phyloP scores from a whole-genome alignment of 2,329 filamentous ascomycete genomes.

The Saccharata proteae region DNA sequence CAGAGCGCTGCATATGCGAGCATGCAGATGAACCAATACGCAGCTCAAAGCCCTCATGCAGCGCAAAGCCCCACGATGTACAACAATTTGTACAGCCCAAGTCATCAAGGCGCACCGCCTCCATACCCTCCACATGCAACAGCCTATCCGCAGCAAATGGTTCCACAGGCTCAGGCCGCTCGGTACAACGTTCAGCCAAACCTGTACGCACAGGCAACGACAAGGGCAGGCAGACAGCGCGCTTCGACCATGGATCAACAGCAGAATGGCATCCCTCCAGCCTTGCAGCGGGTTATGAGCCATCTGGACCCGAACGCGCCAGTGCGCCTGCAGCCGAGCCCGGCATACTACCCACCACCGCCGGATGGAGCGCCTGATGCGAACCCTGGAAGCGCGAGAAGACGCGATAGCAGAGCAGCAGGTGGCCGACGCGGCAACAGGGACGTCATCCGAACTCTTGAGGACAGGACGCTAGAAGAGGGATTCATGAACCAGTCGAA shows the following conservation, averaged over 20 bases:
- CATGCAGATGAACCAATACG: slow-evolving; percentile 46
- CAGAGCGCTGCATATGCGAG: slow-evolving; percentile 56
- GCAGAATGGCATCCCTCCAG: slow-evolving; percentile 79
- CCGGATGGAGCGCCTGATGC: slow-evolving; percentile 67
- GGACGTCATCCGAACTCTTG: slow-evolving; percentile 88
- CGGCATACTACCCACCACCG: slow-evolving; percentile 91
- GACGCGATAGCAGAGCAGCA: slow-evolving; percentile 61
- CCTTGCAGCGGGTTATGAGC: slow-evolving; percentile 88
- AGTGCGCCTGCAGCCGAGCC: slow-evolving; percentile 86
- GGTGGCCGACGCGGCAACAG: slow-evolving; percentile 47
- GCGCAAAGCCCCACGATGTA: slow-evolving; percentile 54
- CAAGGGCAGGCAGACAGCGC: slow-evolving; percentile 69
- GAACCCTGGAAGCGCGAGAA: slow-evolving; percentile 51
- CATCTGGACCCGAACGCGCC: slow-evolving; percentile 91
- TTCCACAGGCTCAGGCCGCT: slow-evolving; percentile 23
- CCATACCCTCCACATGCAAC: slow-evolving; percentile 59
- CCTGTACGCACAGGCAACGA: slow-evolving; percentile 61
- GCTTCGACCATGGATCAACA: slow-evolving; percentile 96
- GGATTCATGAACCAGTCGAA: slow-evolving; percentile 57
- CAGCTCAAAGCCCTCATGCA: slow-evolving; percentile 36
- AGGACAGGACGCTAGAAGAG: slow-evolving; percentile 89
- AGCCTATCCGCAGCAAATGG: slow-evolving; percentile 47
- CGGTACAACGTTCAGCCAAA: slow-evolving; percentile 52
- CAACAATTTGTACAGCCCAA: slow-evolving; percentile 60
- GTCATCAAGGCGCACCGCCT: slow-evolving; percentile 60